These are phyloP conservation scores for Fimicolochytrium jonesii DNA, from an alignment of 192 early-diverging fungal species.

Conservation along the genomic window DNA sequence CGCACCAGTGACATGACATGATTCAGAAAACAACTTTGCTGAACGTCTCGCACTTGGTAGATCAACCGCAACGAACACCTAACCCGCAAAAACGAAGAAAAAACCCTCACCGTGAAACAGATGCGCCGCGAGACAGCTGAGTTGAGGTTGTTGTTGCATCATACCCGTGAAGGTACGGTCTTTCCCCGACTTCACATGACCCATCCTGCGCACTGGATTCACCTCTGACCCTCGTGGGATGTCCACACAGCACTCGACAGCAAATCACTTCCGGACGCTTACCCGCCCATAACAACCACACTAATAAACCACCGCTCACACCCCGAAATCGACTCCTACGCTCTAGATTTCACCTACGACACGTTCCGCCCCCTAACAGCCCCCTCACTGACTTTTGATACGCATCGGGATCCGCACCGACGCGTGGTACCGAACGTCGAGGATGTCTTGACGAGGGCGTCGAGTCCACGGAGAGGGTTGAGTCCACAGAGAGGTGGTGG, in stretches of 20 bases:
- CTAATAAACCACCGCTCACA: not conserved
- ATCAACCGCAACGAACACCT: conserved; percentile 43
- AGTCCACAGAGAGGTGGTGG: too few species aligned
- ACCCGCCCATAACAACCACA: not conserved
- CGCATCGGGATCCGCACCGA: too few species aligned
- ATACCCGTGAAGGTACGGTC: conserved; percentile 33
- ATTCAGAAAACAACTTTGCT: not conserved
- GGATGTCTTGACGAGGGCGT: too few species aligned
- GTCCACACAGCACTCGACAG: not conserved
- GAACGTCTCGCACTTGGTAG: conserved; percentile 21
- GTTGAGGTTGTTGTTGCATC: conserved; percentile 37
- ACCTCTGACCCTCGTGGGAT: not conserved
- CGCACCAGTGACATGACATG: conserved; percentile 3
- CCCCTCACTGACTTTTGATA: too few species aligned
- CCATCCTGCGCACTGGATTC: not conserved
- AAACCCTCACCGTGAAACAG: conserved; percentile 39
- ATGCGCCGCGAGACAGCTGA: conserved; percentile 45
- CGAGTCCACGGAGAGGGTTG: too few species aligned
- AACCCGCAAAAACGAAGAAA: conserved; percentile 30
- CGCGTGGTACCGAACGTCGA: too few species aligned
- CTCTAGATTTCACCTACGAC: not conserved
- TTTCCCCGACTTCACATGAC: not conserved
- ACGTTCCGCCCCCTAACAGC: too few species aligned
- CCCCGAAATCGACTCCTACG: not conserved
- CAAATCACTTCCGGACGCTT: not conserved